These are phyloP conservation scores for Lagenidium sp. DNA, from an alignment of 352 stramenopile genomes.

Conservation along the genomic window DNA sequence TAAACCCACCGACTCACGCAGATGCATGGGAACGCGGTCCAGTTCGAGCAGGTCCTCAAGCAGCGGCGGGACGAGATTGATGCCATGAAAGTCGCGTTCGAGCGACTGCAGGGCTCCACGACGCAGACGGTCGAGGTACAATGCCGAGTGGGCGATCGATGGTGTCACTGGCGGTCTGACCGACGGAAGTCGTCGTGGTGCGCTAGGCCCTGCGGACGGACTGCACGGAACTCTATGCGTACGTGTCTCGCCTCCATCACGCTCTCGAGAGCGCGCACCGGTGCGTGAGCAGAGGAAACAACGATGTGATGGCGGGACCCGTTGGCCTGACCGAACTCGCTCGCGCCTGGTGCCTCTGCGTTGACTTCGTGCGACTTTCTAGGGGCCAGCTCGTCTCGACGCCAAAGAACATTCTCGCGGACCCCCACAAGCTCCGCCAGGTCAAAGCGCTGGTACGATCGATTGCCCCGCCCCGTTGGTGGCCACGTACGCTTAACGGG, in stretches of 20 bases:
- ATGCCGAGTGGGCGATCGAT: no score
- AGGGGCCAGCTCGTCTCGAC: conserved; percentile 10
- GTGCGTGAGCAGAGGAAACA: conserved; percentile 10
- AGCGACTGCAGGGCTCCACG: conserved; percentile 25
- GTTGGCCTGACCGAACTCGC: no score
- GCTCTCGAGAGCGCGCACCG: conserved; percentile 14
- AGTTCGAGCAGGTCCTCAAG: conserved; percentile 60
- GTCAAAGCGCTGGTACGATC: conserved; percentile 56
- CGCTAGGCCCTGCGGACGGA: conserved; percentile 59
- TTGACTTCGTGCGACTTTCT: no score
- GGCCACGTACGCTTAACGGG: no score
- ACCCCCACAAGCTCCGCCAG: conserved; percentile 52
- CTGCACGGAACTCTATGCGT: conserved; percentile 61
- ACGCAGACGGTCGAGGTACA: conserved; percentile 35
- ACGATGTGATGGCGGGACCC: no score
- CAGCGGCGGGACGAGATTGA: conserved; percentile 38
- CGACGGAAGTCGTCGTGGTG: neutral
- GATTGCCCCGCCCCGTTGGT: no score
- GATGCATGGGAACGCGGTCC: neutral
- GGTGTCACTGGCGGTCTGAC: neutral
- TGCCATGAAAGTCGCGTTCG: conserved; percentile 19
- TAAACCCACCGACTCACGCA: no score
- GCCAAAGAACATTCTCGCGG: conserved; percentile 71
- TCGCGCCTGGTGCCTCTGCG: no score
- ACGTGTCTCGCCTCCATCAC: conserved; percentile 29